Base-by-base conservation (phyloP, 805 yeast genomes). In the Ogataea paradorogensis region DNA sequence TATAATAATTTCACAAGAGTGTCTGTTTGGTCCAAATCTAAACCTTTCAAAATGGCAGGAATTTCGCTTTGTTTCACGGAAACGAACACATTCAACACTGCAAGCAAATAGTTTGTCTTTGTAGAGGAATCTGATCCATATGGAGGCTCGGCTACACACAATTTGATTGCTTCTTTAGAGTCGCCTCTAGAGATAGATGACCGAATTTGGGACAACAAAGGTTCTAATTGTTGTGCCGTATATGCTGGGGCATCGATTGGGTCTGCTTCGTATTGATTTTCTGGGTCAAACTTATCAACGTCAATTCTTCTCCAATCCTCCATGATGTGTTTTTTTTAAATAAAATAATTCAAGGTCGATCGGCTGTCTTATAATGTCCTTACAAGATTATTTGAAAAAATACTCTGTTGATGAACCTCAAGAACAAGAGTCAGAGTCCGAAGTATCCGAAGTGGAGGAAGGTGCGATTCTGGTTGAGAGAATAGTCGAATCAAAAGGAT, bases 231-330 rank as follows among this genome's bases (percentile, higher is more conserved):
- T 27, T 69, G 73, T 36, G 61, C 60, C 27, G 71, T 66, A 38
- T 78, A 71, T 1, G 74, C 69, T 7, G 75, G 74, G 22, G 50
- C 38, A 24, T 52, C 53, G 9, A 45, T 30, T 16, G 48, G 51
- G 35, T 61, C 66, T 11, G 51, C 44, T 10, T 44, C 53, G 35
- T 56, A 61, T 28, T 57, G 80, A 52, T 74, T 76, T 33, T 90
- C 96, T 3, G 95, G 85, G 58, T 90, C 96, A 50, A 80, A 80
- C 13, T 88, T 85, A 63, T 93, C 98, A 38, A 93, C 81, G 62
- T 93, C 96, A 53, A 91, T 87, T 74, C 93, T 80, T 76, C 99
- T 84, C 95, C 95, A 85, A 58, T 83, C 89, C 45, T 76, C 81
- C 78, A 78, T 76, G 33, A 32, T 38, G 24, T 38, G 34, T 38